Evolutionary conservation across 345 rosid genomes (phyloP), one percentile per base, ranked within the genome.

Genomic region (Limnanthes douglasii): DNA sequence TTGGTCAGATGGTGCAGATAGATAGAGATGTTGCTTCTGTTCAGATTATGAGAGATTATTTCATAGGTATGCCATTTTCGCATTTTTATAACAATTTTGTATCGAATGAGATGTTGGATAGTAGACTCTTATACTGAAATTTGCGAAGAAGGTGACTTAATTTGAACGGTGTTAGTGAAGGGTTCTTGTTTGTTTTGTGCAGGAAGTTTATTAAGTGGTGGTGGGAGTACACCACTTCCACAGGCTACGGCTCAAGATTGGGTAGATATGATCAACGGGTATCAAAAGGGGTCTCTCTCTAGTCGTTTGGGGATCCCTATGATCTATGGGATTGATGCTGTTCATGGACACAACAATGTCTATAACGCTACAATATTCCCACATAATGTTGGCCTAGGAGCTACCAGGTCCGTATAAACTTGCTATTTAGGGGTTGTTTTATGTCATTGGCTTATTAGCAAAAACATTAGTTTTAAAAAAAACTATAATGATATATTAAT

Each of bases 251-350:
- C 86, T 14, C 47, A 68, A 44, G 68, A 67, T 48, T 88, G 95
- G 95, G 60, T 82, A 15, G 54, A 67, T 39, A 82, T 83, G 95
- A 43, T 82, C 25, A 83, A 83, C 50, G 69, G 20, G 18, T 69
- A 60, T 43, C 93, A 83, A 37, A 75, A 69, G 12, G 90, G 76
- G 27, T 63, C 95, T 45, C 34, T 82, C 31, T 60, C 75, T 6
- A 78, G 69, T 42, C 80, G 93, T 35, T 68, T 83, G 50, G 90
- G 90, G 0, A 88, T 83, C 48, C 97, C 97, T 17, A 64, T 78
- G 80, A 75, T 88, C 16, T 82, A 88, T 54, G 97, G 97, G 22
- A 82, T 86, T 42, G 97, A 81, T 61, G 97, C 93, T 14, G 84
- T 86, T 48, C 97, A 86, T 33, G 97, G 97, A 14, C 93, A 86